phyloP scores from a whole-genome alignment of 75 land plant species.

The Selaginella tamariscina region DNA sequence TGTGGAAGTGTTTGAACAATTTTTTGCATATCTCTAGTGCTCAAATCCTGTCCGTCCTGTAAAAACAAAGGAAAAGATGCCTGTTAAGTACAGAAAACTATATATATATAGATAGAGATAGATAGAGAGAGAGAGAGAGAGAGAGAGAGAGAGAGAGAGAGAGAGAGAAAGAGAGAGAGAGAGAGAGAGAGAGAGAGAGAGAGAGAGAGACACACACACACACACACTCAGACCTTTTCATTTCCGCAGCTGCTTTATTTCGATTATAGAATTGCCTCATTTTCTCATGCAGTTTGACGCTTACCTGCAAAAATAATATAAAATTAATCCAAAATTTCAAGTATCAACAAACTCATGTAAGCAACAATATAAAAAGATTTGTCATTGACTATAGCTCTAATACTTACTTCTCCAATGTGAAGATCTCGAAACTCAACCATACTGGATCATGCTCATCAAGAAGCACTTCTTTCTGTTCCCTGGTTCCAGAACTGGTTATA shows the following conservation, averaged over 20 bases:
- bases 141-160: too few species aligned
- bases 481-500: slow-evolving; percentile 46
- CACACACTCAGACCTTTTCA: too few species aligned
- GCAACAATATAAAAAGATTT: too few species aligned
- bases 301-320: slow-evolving; percentile 57
- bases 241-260: slow-evolving; percentile 72
- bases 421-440: slow-evolving; percentile 89
- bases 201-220: too few species aligned
- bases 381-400: too few species aligned
- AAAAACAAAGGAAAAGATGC: neutral
- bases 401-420: slow-evolving; percentile 87
- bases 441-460: slow-evolving; percentile 98
- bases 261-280: slow-evolving; percentile 71
- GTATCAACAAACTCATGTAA: neutral
- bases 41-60: neutral
- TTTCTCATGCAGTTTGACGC: slow-evolving; percentile 64
- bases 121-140: too few species aligned
- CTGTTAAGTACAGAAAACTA: too few species aligned
- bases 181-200: too few species aligned
- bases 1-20: slow-evolving; percentile 6
- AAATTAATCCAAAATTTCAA: too few species aligned
- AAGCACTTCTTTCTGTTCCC: slow-evolving; percentile 88
- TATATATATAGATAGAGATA: too few species aligned
- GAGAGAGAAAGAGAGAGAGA: too few species aligned
- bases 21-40: slow-evolving; percentile 5